phyloP scores from a whole-genome alignment of 768 basidiomycete species.

The Inosperma sp. region DNA sequence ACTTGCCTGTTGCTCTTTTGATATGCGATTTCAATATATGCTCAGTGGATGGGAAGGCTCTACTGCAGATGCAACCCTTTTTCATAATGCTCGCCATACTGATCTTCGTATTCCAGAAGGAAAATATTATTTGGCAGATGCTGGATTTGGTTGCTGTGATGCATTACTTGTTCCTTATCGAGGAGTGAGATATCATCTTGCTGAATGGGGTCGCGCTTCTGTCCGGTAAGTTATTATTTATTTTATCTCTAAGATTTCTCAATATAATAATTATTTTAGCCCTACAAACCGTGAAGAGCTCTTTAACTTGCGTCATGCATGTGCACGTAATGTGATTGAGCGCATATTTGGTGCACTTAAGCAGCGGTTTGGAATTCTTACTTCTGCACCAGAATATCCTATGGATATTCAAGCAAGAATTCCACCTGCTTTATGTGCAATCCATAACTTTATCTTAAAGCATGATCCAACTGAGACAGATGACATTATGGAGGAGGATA shows the following conservation, averaged over 20 bases:
- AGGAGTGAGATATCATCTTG: slow-evolving; percentile 34
- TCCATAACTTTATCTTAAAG: slow-evolving; percentile 13
- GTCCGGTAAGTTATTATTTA: slow-evolving; percentile 12
- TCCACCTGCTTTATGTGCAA: slow-evolving; percentile 10
- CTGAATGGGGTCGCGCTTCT: slow-evolving; percentile 31
- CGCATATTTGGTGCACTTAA: slow-evolving; percentile 31
- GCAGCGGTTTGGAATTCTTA: background rate
- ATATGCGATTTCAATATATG: slow-evolving; percentile 34
- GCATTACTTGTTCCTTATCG: slow-evolving; percentile 35
- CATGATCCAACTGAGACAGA: slow-evolving; percentile 10
- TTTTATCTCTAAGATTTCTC: background rate
- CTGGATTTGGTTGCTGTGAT: slow-evolving; percentile 30
- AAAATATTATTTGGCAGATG: slow-evolving; percentile 28
- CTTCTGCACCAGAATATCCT: background rate
- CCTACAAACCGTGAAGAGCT: slow-evolving; percentile 29
- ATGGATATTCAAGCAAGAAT: slow-evolving; percentile 7
- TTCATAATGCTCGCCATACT: slow-evolving; percentile 19
- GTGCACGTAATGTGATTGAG: slow-evolving; percentile 32
- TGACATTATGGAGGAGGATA: background rate
- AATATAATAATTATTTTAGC: slow-evolving; percentile 20
- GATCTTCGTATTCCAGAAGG: slow-evolving; percentile 31
- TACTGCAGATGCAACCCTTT: slow-evolving; percentile 33
- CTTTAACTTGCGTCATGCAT: slow-evolving; percentile 32
- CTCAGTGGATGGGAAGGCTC: slow-evolving; percentile 40
- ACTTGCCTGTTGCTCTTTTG: slow-evolving; percentile 33